These are phyloP conservation scores for Bisporella sp. DNA, from an alignment of 2,329 filamentous ascomycete species.

Conservation along the genomic window DNA sequence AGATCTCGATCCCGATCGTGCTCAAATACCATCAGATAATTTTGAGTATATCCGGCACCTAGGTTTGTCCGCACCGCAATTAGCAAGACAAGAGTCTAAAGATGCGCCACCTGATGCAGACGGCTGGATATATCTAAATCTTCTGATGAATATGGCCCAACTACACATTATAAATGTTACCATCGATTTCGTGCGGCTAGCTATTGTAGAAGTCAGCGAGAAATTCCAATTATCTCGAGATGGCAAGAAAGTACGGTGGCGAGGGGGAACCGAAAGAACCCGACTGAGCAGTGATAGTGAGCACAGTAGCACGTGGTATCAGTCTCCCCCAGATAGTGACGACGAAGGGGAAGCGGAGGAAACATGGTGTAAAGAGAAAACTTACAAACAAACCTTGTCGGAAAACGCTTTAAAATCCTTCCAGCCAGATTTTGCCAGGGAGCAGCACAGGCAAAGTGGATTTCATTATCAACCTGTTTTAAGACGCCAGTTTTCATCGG, in stretches of 20 bases:
- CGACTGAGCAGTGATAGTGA: slow-evolving; percentile 58
- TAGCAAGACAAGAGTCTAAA: slow-evolving; percentile 36
- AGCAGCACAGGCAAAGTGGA: too few species aligned
- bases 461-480: too few species aligned
- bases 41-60: slow-evolving; percentile 73
- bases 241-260: slow-evolving; percentile 75
- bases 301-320: slow-evolving; percentile 39
- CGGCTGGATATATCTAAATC: slow-evolving; percentile 77
- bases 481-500: too few species aligned
- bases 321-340: slow-evolving; percentile 26
- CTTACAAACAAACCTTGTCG: background rate
- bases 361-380: slow-evolving; percentile 11
- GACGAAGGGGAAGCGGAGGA: slow-evolving; percentile 19
- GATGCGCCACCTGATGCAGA: slow-evolving; percentile 56
- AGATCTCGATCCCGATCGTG: slow-evolving; percentile 72
- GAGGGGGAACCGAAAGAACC: slow-evolving; percentile 59
- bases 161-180: slow-evolving; percentile 82
- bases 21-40: slow-evolving; percentile 69
- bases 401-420: too few species aligned
- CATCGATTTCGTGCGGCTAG: slow-evolving; percentile 65
- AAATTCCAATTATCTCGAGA: slow-evolving; percentile 74
- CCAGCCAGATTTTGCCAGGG: too few species aligned
- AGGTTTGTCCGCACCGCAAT: slow-evolving; percentile 55
- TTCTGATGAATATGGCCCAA: slow-evolving; percentile 76
- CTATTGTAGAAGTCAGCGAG: slow-evolving; percentile 61